These are phyloP conservation scores for Emiliania huxleyi DNA, from an alignment of 78 protist genomes.

Conservation along the genomic window DNA sequence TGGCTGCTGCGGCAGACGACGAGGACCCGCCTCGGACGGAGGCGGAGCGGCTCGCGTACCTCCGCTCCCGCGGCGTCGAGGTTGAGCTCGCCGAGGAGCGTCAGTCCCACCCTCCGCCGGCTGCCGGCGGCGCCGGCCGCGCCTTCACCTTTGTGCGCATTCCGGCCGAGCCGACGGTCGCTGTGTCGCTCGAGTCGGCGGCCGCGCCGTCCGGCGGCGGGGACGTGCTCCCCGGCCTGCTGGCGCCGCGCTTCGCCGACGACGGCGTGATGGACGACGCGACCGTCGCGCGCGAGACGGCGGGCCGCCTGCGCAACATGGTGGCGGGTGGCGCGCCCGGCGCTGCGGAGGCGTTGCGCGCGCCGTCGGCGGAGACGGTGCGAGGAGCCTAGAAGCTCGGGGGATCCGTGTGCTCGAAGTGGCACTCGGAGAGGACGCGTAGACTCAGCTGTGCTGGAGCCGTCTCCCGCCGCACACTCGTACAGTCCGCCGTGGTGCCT, in stretches of 20 bases:
- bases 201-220: background rate
- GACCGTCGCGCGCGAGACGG: background rate
- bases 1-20: background rate
- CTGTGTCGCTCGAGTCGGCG: background rate
- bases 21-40: background rate
- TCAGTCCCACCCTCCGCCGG: no score
- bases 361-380: conserved; percentile 7
- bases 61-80: background rate
- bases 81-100: background rate
- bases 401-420: no score
- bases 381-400: no score
- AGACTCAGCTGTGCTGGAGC: no score
- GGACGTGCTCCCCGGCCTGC: background rate
- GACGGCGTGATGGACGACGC: background rate
- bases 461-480: no score
- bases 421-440: no score
- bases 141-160: background rate
- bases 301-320: background rate
- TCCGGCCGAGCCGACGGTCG: background rate
- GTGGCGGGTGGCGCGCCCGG: background rate
- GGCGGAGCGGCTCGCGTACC: background rate
- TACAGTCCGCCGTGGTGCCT: no score
- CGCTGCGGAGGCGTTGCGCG: background rate
- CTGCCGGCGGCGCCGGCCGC: background rate
- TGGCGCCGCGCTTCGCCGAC: background rate